These are phyloP conservation scores for Termitomyces sp. DNA, from an alignment of 768 basidiomycete species.

Conservation along the genomic window DNA sequence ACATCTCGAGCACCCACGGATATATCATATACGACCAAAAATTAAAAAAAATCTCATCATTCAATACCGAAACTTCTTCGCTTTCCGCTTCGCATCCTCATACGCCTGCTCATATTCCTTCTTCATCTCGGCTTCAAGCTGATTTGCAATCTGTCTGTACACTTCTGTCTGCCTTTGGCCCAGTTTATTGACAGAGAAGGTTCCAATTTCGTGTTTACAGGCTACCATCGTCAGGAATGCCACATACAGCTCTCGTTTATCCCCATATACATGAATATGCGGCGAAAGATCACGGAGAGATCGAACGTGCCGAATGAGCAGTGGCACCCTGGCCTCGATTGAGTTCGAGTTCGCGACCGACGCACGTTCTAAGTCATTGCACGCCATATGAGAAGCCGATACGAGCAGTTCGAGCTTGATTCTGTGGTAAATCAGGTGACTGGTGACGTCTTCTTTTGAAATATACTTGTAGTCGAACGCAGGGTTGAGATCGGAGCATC, in stretches of 20 bases:
- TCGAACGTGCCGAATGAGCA: not conserved
- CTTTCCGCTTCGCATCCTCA: not conserved
- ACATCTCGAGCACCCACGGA: not conserved
- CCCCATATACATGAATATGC: not conserved
- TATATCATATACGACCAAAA: not conserved
- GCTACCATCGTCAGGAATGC: not conserved
- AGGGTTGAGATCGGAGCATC: not conserved
- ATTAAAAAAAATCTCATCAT: not conserved
- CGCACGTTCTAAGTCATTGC: not conserved
- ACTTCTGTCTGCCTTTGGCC: not conserved
- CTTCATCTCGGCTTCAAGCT: slow-evolving; percentile 3
- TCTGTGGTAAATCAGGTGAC: not conserved
- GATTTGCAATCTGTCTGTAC: slow-evolving; percentile 1
- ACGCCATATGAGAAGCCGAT: not conserved
- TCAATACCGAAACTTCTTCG: not conserved
- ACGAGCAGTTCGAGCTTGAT: not conserved
- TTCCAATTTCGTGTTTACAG: not conserved
- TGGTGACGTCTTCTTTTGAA: not conserved
- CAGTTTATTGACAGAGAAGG: not conserved
- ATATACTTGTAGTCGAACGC: slow-evolving; percentile 5
- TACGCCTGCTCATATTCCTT: not conserved
- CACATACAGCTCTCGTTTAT: not conserved
- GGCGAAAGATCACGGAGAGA: not conserved
- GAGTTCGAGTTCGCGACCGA: not conserved
- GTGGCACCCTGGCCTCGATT: not conserved